Conservation (phyloP, 2,329 filamentous ascomycete genomes). For the Nemania bipapillata region DNA sequence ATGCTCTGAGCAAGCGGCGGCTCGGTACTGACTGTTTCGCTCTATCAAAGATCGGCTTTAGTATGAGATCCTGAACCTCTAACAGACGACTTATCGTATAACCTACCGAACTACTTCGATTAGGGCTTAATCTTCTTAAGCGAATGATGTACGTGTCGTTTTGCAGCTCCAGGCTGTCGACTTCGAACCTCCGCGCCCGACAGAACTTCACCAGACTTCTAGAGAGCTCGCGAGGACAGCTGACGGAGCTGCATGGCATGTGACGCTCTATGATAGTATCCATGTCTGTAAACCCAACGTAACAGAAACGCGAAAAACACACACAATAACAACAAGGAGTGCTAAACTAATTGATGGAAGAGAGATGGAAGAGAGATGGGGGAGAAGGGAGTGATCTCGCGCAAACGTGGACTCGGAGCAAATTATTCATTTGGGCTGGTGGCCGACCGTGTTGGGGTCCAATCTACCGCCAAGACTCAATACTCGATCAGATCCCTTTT, state of each 20-base stretch:
- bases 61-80: neutral
- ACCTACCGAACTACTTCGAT: neutral
- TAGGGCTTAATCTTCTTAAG: neutral
- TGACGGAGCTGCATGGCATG: conserved; percentile 5
- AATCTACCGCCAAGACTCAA: neutral
- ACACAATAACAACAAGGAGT: neutral
- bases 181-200: neutral
- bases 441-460: neutral
- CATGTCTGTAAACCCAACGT: neutral
- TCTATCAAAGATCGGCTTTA: neutral
- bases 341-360: neutral
- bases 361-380: too few species aligned
- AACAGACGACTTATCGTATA: neutral
- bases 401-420: neutral
- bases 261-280: conserved; percentile 5
- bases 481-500: neutral
- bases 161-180: conserved; percentile 8
- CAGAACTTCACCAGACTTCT: conserved; percentile 1
- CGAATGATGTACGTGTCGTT: conserved; percentile 7
- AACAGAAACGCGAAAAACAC: too few species aligned
- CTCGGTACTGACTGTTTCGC: neutral
- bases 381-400: neutral
- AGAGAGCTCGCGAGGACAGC: neutral
- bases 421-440: neutral
- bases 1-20: too few species aligned